Base-by-base conservation (phyloP, 257 asterid species). In the Lithospermum erythrorhizon region DNA sequence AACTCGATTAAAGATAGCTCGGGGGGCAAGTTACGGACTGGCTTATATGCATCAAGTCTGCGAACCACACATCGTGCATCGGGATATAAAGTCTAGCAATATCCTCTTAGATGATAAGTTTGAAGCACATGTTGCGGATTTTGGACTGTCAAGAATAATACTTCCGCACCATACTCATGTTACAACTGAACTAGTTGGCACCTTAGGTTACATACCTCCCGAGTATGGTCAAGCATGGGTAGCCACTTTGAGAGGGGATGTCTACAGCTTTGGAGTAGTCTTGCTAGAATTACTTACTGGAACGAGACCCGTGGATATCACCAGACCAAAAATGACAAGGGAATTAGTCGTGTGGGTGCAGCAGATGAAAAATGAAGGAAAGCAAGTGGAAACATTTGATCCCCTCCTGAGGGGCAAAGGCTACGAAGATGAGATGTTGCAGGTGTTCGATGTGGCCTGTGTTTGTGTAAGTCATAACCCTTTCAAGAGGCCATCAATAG, bases 201-300 rank as follows among this genome's bases (percentile, higher is more conserved):
- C 98, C 45, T 78, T 88, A 5, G 98, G 98, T 21, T 91, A 91
- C 79, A 91, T 91, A 25, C 98, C 98, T 24, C 98, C 98, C 1
- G 98, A 91, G 70, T 91, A 91, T 73, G 89, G 95, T 71, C 98
- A 91, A 63, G 77, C 98, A 7, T 88, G 95, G 98, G 78, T 86
- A 71, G 95, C 98, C 59, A 91, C 95, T 25, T 77, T 91, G 56
- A 78, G 98, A 76, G 98, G 98, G 62, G 98, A 91, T 68, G 65
- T 91, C 55, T 91, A 88, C 69, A 91, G 98, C 65, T 86, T 91
- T 55, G 98, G 98, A 54, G 95, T 91, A 29, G 95, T 91, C 37
- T 66, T 91, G 87, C 93, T 91, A 18, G 98, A 91, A 58, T 76
- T 91, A 22, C 70, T 91, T 65, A 83, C 94, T 4, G 94, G 98